These are phyloP conservation scores for Pinus taeda DNA, from an alignment of 75 land plant species.

Conservation along the genomic window DNA sequence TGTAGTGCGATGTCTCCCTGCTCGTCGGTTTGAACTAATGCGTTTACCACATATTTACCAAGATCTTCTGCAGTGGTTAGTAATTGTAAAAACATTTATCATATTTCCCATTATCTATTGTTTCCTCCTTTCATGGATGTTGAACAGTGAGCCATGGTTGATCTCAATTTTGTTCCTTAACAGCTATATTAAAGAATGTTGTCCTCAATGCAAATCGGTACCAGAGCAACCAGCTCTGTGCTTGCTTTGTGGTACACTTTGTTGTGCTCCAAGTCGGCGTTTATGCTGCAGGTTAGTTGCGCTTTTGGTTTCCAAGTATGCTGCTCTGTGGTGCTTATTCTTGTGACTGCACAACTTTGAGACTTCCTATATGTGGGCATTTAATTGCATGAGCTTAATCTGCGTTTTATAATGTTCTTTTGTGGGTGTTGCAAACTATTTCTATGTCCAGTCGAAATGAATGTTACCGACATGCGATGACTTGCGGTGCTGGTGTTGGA, in stretches of 20 bases:
- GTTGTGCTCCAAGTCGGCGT: constrained; percentile 61
- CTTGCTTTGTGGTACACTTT: constrained; percentile 86
- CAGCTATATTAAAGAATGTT: constrained; percentile 79
- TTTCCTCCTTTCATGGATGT: neutral
- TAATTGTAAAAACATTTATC: neutral
- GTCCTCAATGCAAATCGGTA: constrained; percentile 54
- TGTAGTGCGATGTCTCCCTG: constrained; percentile 43
- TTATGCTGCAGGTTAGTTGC: constrained; percentile 67
- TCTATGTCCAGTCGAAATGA: constrained; percentile 43
- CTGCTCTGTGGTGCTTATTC: neutral
- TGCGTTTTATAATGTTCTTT: neutral
- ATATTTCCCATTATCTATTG: neutral
- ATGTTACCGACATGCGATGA: constrained; percentile 62
- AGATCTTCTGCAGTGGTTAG: constrained; percentile 81
- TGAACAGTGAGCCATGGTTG: neutral
- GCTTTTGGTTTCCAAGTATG: neutral
- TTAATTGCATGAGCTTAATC: neutral
- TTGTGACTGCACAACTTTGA: too few relatives aligned
- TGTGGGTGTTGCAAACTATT: neutral
- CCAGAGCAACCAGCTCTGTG: constrained; percentile 83
- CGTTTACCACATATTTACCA: constrained; percentile 80
- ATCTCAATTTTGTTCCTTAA: neutral
- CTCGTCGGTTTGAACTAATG: constrained; percentile 80
- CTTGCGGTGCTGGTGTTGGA: constrained; percentile 89
- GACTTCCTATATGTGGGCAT: neutral